These are phyloP conservation scores for Microascus cirrosus DNA, from an alignment of 2,329 filamentous ascomycete genomes.

Conservation along the genomic window DNA sequence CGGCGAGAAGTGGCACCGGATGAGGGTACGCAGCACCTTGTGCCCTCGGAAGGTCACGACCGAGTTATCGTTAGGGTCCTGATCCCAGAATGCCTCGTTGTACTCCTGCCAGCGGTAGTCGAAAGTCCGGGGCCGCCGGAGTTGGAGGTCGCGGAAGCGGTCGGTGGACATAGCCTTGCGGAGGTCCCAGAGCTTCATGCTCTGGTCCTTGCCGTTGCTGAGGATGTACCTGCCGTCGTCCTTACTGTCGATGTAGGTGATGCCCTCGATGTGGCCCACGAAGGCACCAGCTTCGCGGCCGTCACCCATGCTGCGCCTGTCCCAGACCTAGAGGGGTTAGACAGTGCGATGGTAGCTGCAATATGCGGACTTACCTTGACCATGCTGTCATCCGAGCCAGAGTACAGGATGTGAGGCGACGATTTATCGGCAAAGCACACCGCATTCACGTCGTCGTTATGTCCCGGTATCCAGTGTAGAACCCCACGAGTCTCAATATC, in stretches of 20 bases:
- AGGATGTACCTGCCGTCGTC: constrained; percentile 72
- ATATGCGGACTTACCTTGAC: constrained; percentile 47
- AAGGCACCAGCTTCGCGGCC: constrained; percentile 58
- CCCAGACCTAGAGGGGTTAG: constrained; percentile 51
- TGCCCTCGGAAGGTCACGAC: constrained; percentile 91
- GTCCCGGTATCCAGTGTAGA: constrained; percentile 65
- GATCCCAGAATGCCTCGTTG: neutral
- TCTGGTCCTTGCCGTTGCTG: constrained; percentile 91
- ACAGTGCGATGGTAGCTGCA: neutral
- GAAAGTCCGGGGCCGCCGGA: constrained; percentile 47
- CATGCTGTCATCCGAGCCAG: constrained; percentile 86
- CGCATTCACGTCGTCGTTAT: constrained; percentile 85
- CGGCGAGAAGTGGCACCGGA: constrained; percentile 91
- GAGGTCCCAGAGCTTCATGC: constrained; percentile 94
- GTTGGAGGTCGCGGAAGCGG: constrained; percentile 41
- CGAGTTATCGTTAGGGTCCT: constrained; percentile 60
- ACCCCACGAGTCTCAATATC: constrained; percentile 75
- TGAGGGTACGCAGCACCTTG: constrained; percentile 77
- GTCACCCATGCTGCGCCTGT: constrained; percentile 83
- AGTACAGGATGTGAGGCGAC: constrained; percentile 90
- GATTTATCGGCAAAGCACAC: constrained; percentile 87
- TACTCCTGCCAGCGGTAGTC: constrained; percentile 56
- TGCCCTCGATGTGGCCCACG: constrained; percentile 53
- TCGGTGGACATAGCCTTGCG: constrained; percentile 75
- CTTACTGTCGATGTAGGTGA: constrained; percentile 61